Percentiles rank a stretch among this genome's conserved stretches.
Evolutionary conservation across 2,329 filamentous ascomycete genomes (phyloP).

Genomic region (Talaromyces sp.): DNA sequence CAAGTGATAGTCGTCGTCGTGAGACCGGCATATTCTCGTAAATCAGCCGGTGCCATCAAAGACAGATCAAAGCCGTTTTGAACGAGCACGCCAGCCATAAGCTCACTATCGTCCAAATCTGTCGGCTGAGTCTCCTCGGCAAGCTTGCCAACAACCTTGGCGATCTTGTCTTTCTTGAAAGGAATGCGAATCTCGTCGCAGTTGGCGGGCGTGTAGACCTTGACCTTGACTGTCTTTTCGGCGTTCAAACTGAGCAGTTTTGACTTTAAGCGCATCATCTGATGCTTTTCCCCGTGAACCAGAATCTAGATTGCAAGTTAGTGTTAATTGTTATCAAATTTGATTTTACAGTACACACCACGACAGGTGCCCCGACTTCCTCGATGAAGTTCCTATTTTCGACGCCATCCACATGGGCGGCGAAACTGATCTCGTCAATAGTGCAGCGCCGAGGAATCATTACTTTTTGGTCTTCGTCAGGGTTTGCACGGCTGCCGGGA

Average conservation of each 20-base stretch:
- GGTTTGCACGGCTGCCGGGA: slow-evolving; percentile 53
- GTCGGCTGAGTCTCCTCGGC: slow-evolving; percentile 70
- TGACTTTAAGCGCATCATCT: slow-evolving; percentile 96
- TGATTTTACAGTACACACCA: slow-evolving; percentile 56
- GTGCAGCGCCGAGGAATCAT: slow-evolving; percentile 91
- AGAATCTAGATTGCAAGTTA: slow-evolving; percentile 61
- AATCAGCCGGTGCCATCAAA: slow-evolving; percentile 92
- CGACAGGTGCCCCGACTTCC: slow-evolving; percentile 83
- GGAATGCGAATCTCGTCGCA: slow-evolving; percentile 93
- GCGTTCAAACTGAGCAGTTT: slow-evolving; percentile 90
- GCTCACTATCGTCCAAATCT: slow-evolving; percentile 43
- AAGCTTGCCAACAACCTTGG: slow-evolving; percentile 91
- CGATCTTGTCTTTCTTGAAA: slow-evolving; percentile 91
- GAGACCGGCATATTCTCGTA: slow-evolving; percentile 93
- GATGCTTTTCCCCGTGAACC: slow-evolving; percentile 93
- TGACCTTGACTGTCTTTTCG: slow-evolving; percentile 72
- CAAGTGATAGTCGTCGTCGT: slow-evolving; percentile 93
- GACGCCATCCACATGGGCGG: slow-evolving; percentile 90
- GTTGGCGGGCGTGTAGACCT: slow-evolving; percentile 90
- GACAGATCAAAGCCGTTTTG: slow-evolving; percentile 98
- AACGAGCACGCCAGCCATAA: slow-evolving; percentile 86
- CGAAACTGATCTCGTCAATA: slow-evolving; percentile 91
- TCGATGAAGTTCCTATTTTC: slow-evolving; percentile 98
- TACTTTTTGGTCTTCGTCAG: slow-evolving; percentile 67
- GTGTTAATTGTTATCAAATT: not conserved